Conservation (phyloP, 2,329 filamentous ascomycete species). For the Cercospora nicotianae region DNA sequence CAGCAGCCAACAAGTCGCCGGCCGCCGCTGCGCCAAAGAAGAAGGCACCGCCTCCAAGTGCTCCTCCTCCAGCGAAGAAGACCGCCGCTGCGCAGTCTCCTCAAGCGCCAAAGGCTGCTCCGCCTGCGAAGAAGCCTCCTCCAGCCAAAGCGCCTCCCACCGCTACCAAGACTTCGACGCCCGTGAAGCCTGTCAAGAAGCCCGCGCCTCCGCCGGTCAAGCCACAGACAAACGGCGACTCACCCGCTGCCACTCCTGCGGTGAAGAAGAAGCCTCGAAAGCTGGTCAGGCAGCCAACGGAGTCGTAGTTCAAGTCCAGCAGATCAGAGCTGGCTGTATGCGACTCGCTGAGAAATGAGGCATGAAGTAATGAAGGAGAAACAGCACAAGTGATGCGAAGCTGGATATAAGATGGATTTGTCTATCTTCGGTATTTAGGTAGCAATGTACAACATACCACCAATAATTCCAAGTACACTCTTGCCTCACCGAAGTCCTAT, state of each 20-base stretch:
- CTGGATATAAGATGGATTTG: background rate
- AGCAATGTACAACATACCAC: background rate
- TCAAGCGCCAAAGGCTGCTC: conserved; percentile 12
- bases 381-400: background rate
- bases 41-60: conserved; percentile 13
- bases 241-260: conserved; percentile 8
- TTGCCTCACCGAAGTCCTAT: too few species aligned
- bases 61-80: conserved; percentile 12
- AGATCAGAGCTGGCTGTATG: background rate
- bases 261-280: conserved; percentile 39
- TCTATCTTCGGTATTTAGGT: background rate
- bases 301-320: background rate
- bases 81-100: conserved; percentile 6
- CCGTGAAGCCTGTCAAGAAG: conserved; percentile 24
- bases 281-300: conserved; percentile 20
- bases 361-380: background rate
- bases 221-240: conserved; percentile 20
- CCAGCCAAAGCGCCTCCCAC: conserved; percentile 10
- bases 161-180: conserved; percentile 15
- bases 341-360: background rate
- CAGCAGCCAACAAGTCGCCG: conserved; percentile 16
- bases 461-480: background rate
- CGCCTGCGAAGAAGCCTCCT: conserved; percentile 14
- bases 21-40: conserved; percentile 14
- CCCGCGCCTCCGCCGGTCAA: conserved; percentile 21